These are phyloP conservation scores for Chrysosporium queenslandicum DNA, from an alignment of 2,329 filamentous ascomycete species.

Conservation along the genomic window DNA sequence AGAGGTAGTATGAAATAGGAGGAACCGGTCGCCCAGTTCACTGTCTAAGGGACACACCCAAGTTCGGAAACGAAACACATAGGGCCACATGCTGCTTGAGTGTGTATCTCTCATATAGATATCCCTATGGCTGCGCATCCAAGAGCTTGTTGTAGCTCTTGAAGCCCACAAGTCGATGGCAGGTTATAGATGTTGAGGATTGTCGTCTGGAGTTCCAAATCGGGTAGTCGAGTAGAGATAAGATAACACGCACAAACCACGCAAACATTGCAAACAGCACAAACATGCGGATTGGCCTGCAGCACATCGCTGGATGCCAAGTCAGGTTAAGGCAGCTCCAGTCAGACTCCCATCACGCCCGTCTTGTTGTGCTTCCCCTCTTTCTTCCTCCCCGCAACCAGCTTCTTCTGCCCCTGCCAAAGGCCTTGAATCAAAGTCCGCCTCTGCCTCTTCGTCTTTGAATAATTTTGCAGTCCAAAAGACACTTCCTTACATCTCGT, in stretches of 20 bases:
- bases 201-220: too few relatives aligned
- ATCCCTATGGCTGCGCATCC: too few relatives aligned
- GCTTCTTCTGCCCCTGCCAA: background rate
- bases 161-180: too few relatives aligned
- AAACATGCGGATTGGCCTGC: constrained; percentile 2
- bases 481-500: background rate
- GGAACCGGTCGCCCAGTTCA: too few relatives aligned
- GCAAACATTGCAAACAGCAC: constrained; percentile 5
- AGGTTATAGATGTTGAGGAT: too few relatives aligned
- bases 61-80: too few relatives aligned
- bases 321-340: constrained; percentile 2
- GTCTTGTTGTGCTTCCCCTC: constrained; percentile 5
- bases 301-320: background rate
- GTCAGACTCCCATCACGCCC: background rate
- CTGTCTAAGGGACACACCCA: too few relatives aligned
- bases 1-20: too few relatives aligned
- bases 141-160: too few relatives aligned
- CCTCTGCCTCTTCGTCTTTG: background rate
- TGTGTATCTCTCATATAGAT: too few relatives aligned
- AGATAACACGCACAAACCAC: background rate
- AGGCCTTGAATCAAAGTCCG: background rate
- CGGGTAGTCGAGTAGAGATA: too few relatives aligned
- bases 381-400: constrained; percentile 10
- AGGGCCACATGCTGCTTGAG: too few relatives aligned
- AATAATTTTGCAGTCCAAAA: background rate